Conservation (phyloP, 2,329 filamentous ascomycete species). For the Penicillium sp. region DNA sequence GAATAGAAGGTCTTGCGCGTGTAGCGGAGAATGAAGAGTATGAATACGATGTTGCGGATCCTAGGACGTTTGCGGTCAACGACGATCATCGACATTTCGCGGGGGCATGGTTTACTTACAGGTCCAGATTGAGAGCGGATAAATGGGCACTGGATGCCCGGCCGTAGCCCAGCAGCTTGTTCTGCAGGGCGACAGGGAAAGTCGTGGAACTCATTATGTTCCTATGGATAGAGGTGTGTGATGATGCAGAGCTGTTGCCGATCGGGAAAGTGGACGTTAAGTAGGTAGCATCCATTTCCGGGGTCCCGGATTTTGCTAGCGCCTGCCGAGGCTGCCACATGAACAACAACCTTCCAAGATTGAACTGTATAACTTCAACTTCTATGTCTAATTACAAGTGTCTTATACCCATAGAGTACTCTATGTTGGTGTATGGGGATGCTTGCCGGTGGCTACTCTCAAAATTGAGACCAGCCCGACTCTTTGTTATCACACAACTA, state of each 20-base stretch:
- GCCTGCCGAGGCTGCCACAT: slow-evolving; percentile 15
- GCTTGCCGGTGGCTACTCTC: no score
- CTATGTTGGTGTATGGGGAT: no score
- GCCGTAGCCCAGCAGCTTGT: slow-evolving; percentile 40
- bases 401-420: no score
- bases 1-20: slow-evolving; percentile 75
- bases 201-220: slow-evolving; percentile 39
- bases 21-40: slow-evolving; percentile 81
- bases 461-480: no score
- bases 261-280: slow-evolving; percentile 11
- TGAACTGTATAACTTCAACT: no score
- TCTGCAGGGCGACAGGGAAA: slow-evolving; percentile 43
- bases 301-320: not conserved
- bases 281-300: slow-evolving; percentile 9
- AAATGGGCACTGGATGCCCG: slow-evolving; percentile 33
- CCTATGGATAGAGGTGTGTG: slow-evolving; percentile 10
- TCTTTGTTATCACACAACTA: no score
- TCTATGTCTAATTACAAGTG: no score
- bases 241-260: slow-evolving; percentile 12
- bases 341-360: not conserved
- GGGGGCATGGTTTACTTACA: slow-evolving; percentile 35
- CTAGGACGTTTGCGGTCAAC: slow-evolving; percentile 30
- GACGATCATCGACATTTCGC: slow-evolving; percentile 6
- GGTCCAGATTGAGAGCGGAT: slow-evolving; percentile 39
- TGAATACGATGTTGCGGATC: slow-evolving; percentile 79